phyloP scores from a whole-genome alignment of 371 early-diverging fungal genomes.

The Neoconidiobolus thromboides region DNA sequence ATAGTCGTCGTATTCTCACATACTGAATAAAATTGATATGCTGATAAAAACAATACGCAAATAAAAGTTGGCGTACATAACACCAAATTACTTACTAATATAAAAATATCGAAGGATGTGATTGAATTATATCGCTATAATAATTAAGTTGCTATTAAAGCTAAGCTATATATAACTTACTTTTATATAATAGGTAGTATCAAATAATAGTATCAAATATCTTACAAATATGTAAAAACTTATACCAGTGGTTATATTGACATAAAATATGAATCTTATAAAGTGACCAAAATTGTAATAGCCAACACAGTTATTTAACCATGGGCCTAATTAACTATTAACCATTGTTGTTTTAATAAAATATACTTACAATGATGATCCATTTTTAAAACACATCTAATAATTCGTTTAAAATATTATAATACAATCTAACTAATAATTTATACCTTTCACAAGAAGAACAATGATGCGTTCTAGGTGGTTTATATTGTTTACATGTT shows the following conservation, averaged over 20 bases:
- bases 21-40: constrained; percentile 69
- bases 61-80: constrained; percentile 42
- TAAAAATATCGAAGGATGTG: constrained; percentile 43
- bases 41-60: constrained; percentile 56
- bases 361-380: constrained; percentile 68
- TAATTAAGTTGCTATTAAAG: constrained; percentile 3
- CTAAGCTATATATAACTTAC: constrained; percentile 8
- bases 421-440: too few species aligned
- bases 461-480: constrained; percentile 72
- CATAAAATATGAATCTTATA: constrained; percentile 62
- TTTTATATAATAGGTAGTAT: constrained; percentile 20
- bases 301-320: constrained; percentile 95
- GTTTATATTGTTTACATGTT: constrained; percentile 53
- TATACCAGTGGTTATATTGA: constrained; percentile 30
- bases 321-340: constrained; percentile 35
- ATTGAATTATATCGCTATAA: constrained; percentile 14
- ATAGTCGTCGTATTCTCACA: constrained; percentile 86
- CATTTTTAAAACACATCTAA: constrained; percentile 65
- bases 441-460: constrained; percentile 34
- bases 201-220: constrained; percentile 23
- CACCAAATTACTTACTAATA: constrained; percentile 52
- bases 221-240: constrained; percentile 18
- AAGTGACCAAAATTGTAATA: constrained; percentile 75
- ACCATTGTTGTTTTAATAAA: not conserved
- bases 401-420: too few species aligned